Percentiles rank a stretch among this genome's conserved stretches.
Evolutionary conservation across 2,329 filamentous ascomycete genomes (phyloP).

Genomic region (Helicocarpus griseus): DNA sequence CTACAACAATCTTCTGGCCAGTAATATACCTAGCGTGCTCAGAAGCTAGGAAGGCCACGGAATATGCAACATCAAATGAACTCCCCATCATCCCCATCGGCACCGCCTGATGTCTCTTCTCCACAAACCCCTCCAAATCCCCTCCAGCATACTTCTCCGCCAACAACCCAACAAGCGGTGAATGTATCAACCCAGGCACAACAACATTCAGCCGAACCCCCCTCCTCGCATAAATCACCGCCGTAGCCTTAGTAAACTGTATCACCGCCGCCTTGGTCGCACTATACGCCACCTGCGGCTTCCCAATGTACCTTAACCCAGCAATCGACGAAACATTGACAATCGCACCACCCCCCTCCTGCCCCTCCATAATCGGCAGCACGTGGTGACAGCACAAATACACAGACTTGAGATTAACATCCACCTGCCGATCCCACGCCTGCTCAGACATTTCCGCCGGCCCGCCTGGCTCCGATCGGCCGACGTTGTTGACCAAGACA

Average conservation of each 20-base stretch:
- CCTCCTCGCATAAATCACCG: slow-evolving; percentile 32
- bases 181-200: slow-evolving; percentile 49
- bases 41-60: slow-evolving; percentile 48
- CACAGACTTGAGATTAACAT: slow-evolving; percentile 48
- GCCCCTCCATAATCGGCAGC: slow-evolving; percentile 46
- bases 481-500: slow-evolving; percentile 53
- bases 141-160: slow-evolving; percentile 37
- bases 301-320: slow-evolving; percentile 42
- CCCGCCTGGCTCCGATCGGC: slow-evolving; percentile 44
- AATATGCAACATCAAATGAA: slow-evolving; percentile 50
- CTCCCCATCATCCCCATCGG: slow-evolving; percentile 52
- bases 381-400: slow-evolving; percentile 46
- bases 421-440: slow-evolving; percentile 44
- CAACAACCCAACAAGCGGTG: slow-evolving; percentile 40
- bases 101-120: slow-evolving; percentile 41
- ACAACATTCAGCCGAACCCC: slow-evolving; percentile 45
- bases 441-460: slow-evolving; percentile 41
- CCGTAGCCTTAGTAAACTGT: slow-evolving; percentile 42
- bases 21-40: slow-evolving; percentile 53
- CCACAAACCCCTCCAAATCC: slow-evolving; percentile 42
- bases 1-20: slow-evolving; percentile 44
- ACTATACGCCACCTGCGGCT: slow-evolving; percentile 47
- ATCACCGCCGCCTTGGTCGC: slow-evolving; percentile 43
- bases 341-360: slow-evolving; percentile 32
- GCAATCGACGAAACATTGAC: slow-evolving; percentile 45